Conservation (phyloP, 495 filamentous ascomycete species). For the Aspergillus kassunensis region DNA sequence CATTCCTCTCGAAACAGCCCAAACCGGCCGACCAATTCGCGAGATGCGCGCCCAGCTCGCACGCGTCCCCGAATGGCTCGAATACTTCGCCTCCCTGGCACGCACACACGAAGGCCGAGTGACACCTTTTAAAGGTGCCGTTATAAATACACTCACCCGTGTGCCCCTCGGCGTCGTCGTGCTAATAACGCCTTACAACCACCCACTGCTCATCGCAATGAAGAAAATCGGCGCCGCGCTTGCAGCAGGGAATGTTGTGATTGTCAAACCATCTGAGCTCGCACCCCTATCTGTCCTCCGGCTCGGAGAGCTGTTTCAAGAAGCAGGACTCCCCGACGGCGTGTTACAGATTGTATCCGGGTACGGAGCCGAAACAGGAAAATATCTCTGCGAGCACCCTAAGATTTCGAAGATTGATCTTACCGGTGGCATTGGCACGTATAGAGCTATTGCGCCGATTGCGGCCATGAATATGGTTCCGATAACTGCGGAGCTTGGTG, state of each 20-base stretch:
- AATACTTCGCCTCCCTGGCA: slow-evolving; percentile 58
- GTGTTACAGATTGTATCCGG: slow-evolving; percentile 56
- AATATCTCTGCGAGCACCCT: slow-evolving; percentile 48
- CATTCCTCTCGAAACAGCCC: slow-evolving; percentile 53
- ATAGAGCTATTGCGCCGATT: slow-evolving; percentile 41
- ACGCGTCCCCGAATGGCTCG: slow-evolving; percentile 59
- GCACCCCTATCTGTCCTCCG: slow-evolving; percentile 54
- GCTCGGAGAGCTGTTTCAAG: slow-evolving; percentile 47
- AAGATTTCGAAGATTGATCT: slow-evolving; percentile 58
- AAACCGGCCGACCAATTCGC: slow-evolving; percentile 59
- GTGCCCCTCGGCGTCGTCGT: slow-evolving; percentile 59
- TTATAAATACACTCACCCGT: slow-evolving; percentile 59
- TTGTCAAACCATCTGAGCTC: slow-evolving; percentile 60
- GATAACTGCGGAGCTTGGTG: slow-evolving; percentile 57
- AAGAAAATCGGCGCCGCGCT: slow-evolving; percentile 61
- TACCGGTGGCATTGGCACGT: slow-evolving; percentile 52
- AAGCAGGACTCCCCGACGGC: slow-evolving; percentile 54
- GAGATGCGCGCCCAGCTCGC: slow-evolving; percentile 64
- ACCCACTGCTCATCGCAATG: slow-evolving; percentile 59
- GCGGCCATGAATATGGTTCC: slow-evolving; percentile 50
- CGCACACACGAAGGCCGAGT: slow-evolving; percentile 58
- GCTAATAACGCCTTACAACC: slow-evolving; percentile 64
- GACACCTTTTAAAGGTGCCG: slow-evolving; percentile 54
- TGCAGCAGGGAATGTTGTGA: slow-evolving; percentile 58
- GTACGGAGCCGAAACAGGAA: slow-evolving; percentile 50